A percentile compares a stretch with the other conserved stretches of the same genome.
Evolutionary conservation across 305 asterid genomes (phyloP).

Genomic region (Solanum hybrid): DNA sequence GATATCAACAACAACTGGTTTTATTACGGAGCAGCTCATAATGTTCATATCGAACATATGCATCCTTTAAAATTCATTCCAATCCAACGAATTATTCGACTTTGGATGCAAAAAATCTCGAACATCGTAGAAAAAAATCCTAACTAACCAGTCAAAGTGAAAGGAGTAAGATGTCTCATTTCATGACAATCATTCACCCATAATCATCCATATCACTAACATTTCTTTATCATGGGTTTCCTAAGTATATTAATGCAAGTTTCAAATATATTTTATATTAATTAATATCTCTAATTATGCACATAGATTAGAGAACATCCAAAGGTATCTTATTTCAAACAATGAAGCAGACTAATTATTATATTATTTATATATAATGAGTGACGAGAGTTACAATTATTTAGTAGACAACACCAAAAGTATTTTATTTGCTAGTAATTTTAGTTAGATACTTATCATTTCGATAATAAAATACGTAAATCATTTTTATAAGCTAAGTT

Average conservation of each 20-base stretch:
- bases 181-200: neutral
- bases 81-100: too few relatives aligned
- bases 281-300: neutral
- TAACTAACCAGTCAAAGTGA: too few relatives aligned
- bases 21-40: too few relatives aligned
- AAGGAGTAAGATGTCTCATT: too few relatives aligned
- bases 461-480: neutral
- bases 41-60: too few relatives aligned
- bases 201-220: neutral
- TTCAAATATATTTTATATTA: neutral
- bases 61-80: too few relatives aligned
- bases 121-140: too few relatives aligned
- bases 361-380: neutral
- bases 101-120: too few relatives aligned
- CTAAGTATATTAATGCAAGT: neutral
- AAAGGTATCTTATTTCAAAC: neutral
- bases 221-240: neutral
- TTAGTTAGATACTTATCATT: neutral
- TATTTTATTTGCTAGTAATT: neutral
- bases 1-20: too few relatives aligned
- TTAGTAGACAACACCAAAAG: neutral
- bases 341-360: neutral
- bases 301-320: neutral
- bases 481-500: neutral
- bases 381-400: neutral